Evolutionary conservation across 164 flowering plant genomes (phyloP), one percentile per base, ranked within the genome.

Genomic region (Macadamia integrifolia): DNA sequence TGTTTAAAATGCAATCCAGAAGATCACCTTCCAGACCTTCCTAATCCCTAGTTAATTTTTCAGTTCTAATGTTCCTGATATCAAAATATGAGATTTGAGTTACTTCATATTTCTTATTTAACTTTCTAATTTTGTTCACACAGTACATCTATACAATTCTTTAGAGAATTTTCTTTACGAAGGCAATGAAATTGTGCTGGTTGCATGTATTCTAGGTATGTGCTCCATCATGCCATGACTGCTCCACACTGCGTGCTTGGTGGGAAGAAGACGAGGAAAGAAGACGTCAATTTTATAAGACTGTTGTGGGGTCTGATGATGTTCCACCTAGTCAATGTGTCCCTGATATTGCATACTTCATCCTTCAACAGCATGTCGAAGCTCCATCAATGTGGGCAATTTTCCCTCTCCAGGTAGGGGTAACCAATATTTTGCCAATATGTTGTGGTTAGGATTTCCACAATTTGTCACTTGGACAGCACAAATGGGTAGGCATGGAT

Each of bases 341-440:
- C 75, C 99, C 99, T n/a, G 94, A 87, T 14, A 72, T 94, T 69
- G 89, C 84, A 6, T 43, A 84, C 60, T 89, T 83, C 72, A 64
- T 90, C 66, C 63, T 94, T 62, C 80, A 84, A 44, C 90, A 89
- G 75, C 99, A 94, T 77, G 81, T 89, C 50, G 97, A 94, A 79
- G 73, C 97, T 69, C 99, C 99, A 58, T 94, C 99, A 44, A 94
- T 94, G 99, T 94, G 99, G 99, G 92, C 99, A 53, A 92, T 94
- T 63, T 88, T 94, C 73, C 99, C 99, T 35, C 87, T 94, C 67
- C 97, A 94, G 99, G 99, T 93, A 86, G 18, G 32, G 42, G 61
- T 17, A 29, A 13, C 9, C 12, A 58, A 28, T 5, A 35, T 35
- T 2, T 5, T 35, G 40, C 40, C 3, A 35, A 35, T 35, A 35